Evolutionary conservation across 1,139 yeast species (phyloP), one percentile per base, ranked within the genome.

Genomic region (Candida albicans): DNA sequence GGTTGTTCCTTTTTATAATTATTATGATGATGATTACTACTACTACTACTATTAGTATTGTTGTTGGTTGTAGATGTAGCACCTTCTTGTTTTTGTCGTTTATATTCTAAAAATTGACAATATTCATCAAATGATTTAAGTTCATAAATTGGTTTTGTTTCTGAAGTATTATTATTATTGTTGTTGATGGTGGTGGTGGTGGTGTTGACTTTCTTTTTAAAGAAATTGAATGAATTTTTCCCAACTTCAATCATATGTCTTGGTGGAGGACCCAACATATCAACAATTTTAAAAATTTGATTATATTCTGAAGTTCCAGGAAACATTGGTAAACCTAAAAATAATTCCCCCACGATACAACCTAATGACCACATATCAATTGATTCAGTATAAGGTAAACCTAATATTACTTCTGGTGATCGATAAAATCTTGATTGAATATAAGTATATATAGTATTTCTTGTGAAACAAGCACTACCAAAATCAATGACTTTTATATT

Each of bases 331-430:
- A 93, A 73, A 0, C 99, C 99, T 44, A 93, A 67, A 56, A 90
- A 93, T 43, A 93, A 68, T 61, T 93, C 99, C 1, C 96, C 97
- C 30, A 91, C 85, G 43, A 95, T 93, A 68, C 99, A 93, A 2
- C 99, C 99, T 37, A 93, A 70, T 1, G 98, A 90, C 99, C 99
- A 93, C 91, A 93, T 90, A 63, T 93, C 99, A 46, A 93, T 93
- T 8, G 96, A 83, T 15, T 96, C 83, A 0, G 96, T 87, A 56
- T 86, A 87, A 4, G 96, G 96, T 38, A 93, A 72, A 0, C 99
- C 99, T 27, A 93, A 67, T 3, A 93, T 81, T 14, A 93, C 96
- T 62, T 93, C 99, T 0, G 99, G 99, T 0, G 96, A 88, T 49
- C 99, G 75, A 64, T 95, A 95, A 61, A 93, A 95, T 45, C 99